Evolutionary conservation across 2,329 filamentous ascomycete species (phyloP), one percentile per base, ranked within the genome.

Genomic region (Biscogniauxia mediterranea): DNA sequence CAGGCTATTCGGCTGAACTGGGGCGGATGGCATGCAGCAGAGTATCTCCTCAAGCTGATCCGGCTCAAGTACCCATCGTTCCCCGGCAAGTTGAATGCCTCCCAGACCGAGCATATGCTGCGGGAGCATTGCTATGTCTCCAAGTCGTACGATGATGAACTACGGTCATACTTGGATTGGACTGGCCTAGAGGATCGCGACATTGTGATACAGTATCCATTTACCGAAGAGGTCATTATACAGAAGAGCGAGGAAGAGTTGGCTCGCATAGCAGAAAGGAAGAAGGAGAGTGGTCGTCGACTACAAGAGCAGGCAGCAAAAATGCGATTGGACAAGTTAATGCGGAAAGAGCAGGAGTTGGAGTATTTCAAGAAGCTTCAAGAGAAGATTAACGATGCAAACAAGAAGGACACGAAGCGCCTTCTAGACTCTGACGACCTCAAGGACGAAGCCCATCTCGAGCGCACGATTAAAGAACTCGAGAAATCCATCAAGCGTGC

Each of bases 211-310:
- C 95, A 99, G 73, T 96, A 96, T 68, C 95, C 95, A 0, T 99
- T 87, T 73, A 96, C 92, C 0, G 95, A 99, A 76, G 93, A 97
- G 66, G 82, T 98, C 2, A 81, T 97, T 1, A 78, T 93, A 0
- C 91, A 97, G 73, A 99, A 99, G 79, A 95, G 90, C 1, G 92
- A 96, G 72, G 95, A 98, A 74, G 95, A 99, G 75, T 83, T 99
- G 17, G 92, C 91, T 2, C 85, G 88, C 50, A 92, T 96, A 65
- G 93, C 94, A 11, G 95, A 99, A 80, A 90, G 94, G 74, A 92
- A 96, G 73, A 96, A 96, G 75, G 95, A 99, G 77, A 95, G 92
- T 68, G 95, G 95, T 0, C 84, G 95, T 65, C 84, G 96, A 53
- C 74, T 99, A 25, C 95, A 99, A 75, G 93, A 97, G 70, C 95